Evolutionary conservation across 495 filamentous ascomycete genomes (phyloP).

Genomic region (Podospora tetraspora): DNA sequence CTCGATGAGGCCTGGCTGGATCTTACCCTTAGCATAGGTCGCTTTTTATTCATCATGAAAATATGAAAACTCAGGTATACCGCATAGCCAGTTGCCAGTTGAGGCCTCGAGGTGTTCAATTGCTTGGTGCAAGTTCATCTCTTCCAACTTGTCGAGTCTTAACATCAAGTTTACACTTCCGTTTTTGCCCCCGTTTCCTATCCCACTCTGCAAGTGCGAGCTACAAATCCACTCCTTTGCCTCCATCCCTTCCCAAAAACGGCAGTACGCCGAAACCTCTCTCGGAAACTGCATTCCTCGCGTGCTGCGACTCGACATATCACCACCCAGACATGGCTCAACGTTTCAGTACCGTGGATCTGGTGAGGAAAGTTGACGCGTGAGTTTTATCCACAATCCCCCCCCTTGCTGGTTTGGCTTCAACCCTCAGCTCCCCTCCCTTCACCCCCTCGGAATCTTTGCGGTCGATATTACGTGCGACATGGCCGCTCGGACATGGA

Average conservation of each 20-base stretch:
- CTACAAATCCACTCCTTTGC: background rate
- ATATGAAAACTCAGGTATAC: background rate
- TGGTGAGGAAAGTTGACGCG: constrained; percentile 57
- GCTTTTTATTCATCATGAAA: background rate
- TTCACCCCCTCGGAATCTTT: background rate
- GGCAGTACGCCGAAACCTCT: background rate
- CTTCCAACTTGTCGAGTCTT: background rate
- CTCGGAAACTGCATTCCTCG: background rate
- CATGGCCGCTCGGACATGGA: background rate
- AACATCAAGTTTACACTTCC: background rate
- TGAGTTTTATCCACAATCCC: constrained; percentile 30
- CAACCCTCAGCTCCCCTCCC: background rate
- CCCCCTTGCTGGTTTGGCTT: background rate
- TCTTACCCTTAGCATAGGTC: background rate
- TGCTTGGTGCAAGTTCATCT: background rate
- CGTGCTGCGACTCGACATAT: background rate
- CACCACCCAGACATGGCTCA: constrained; percentile 11
- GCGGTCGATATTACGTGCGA: background rate
- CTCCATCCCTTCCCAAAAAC: background rate
- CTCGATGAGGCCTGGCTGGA: background rate
- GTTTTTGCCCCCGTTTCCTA: background rate
- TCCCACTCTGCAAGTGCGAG: background rate
- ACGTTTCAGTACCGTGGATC: constrained; percentile 28
- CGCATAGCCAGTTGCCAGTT: background rate
- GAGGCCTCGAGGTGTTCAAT: background rate